Evolutionary conservation across 129 eudicot species (phyloP).

Genomic region (Escallonia herrerae): DNA sequence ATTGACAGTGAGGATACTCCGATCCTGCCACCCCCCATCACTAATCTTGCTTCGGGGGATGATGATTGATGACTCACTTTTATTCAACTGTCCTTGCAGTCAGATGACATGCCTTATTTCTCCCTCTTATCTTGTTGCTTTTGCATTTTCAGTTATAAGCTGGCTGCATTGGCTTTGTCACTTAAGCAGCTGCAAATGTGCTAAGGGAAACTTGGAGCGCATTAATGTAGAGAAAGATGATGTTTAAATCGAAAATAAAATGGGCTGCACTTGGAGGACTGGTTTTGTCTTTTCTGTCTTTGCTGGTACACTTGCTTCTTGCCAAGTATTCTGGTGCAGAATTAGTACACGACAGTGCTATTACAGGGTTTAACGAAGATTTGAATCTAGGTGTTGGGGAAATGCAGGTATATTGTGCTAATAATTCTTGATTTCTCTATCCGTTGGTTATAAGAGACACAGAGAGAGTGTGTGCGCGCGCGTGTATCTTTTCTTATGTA

Average conservation of each 20-base stretch:
- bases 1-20: too few relatives aligned
- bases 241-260: constrained; percentile 74
- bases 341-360: constrained; percentile 40
- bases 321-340: constrained; percentile 62
- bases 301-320: constrained; percentile 76
- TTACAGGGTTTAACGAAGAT: constrained; percentile 59
- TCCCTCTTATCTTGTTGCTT: too few relatives aligned
- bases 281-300: constrained; percentile 64
- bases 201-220: too few relatives aligned
- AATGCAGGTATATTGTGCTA: constrained; percentile 28
- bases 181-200: too few relatives aligned
- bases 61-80: too few relatives aligned
- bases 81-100: too few relatives aligned
- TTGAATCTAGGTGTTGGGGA: constrained; percentile 32
- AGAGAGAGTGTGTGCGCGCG: constrained; percentile 1
- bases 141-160: too few relatives aligned
- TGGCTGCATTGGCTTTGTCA: too few relatives aligned
- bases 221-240: constrained; percentile 18
- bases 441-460: too few relatives aligned
- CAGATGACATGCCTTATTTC: too few relatives aligned
- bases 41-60: too few relatives aligned
- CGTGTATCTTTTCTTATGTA: constrained; percentile 3
- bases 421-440: not conserved
- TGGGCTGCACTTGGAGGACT: constrained; percentile 84
- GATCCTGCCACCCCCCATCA: too few relatives aligned